phyloP scores from a whole-genome alignment of 2,329 filamentous ascomycete genomes.

The Bisporella sp. region DNA sequence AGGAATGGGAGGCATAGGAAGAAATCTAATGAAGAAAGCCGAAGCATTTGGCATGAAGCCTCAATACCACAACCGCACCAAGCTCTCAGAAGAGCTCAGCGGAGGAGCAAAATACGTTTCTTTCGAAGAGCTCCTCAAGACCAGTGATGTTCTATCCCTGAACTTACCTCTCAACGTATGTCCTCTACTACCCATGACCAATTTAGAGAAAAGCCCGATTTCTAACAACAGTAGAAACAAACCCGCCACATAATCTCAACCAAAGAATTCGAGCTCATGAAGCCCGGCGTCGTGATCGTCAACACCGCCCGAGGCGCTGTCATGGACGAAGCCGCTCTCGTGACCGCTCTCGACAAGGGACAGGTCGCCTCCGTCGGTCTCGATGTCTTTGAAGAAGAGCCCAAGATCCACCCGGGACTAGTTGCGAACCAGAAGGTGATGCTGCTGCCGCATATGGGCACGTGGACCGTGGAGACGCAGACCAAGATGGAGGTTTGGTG shows the following conservation, averaged over 20 bases:
- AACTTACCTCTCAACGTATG: slow-evolving; percentile 76
- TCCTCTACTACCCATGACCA: slow-evolving; percentile 14
- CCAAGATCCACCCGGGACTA: slow-evolving; percentile 65
- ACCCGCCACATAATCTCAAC: slow-evolving; percentile 72
- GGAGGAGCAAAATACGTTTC: slow-evolving; percentile 57
- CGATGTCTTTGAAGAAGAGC: slow-evolving; percentile 80
- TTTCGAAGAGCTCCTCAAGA: slow-evolving; percentile 64
- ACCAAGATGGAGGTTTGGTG: slow-evolving; percentile 69
- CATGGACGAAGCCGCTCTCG: slow-evolving; percentile 75
- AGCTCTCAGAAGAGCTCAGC: slow-evolving; percentile 47
- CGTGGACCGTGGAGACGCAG: slow-evolving; percentile 63
- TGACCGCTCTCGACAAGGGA: slow-evolving; percentile 62
- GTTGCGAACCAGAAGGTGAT: slow-evolving; percentile 64
- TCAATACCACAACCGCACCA: slow-evolving; percentile 66
- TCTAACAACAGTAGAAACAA: slow-evolving; percentile 33
- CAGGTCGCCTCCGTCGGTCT: slow-evolving; percentile 66
- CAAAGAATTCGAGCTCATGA: slow-evolving; percentile 69
- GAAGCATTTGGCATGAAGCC: slow-evolving; percentile 69
- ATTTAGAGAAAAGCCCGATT: neutral
- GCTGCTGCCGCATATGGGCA: slow-evolving; percentile 81
- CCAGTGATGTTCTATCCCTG: slow-evolving; percentile 71
- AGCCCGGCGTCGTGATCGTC: slow-evolving; percentile 66
- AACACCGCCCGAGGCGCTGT: slow-evolving; percentile 81
- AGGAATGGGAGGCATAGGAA: slow-evolving; percentile 81
- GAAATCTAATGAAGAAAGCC: slow-evolving; percentile 69